Conservation (phyloP, 1,284 basidiomycete genomes). For the Leccinum pachyderme region DNA sequence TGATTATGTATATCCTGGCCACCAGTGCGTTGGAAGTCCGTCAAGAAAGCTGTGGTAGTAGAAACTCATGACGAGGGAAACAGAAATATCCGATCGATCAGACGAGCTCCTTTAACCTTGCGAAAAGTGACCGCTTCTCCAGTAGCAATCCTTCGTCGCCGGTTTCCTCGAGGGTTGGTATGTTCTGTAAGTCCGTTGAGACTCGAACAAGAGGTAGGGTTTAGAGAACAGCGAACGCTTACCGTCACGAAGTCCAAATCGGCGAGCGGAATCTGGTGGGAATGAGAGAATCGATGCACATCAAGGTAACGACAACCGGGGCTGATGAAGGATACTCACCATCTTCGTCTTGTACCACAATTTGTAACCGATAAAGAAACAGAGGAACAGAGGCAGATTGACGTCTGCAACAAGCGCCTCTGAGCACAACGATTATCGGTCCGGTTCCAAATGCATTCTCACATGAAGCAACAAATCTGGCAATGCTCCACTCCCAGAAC, state of each 20-base stretch:
- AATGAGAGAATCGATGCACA: neutral
- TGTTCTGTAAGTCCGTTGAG: constrained; percentile 13
- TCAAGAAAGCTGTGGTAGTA: neutral
- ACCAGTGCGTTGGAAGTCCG: neutral
- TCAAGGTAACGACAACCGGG: neutral
- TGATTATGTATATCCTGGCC: neutral
- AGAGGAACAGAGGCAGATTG: constrained; percentile 23
- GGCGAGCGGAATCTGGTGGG: constrained; percentile 11
- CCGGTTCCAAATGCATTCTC: constrained; percentile 22
- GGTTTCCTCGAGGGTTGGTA: constrained; percentile 26
- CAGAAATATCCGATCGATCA: constrained; percentile 2
- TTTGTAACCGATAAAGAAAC: constrained; percentile 38
- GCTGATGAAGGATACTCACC: constrained; percentile 9
- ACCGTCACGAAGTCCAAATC: constrained; percentile 19
- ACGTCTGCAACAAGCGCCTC: constrained; percentile 14
- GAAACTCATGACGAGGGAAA: neutral
- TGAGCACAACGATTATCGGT: neutral
- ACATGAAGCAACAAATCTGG: constrained; percentile 41
- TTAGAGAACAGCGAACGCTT: neutral
- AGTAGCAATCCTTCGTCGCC: constrained; percentile 19
- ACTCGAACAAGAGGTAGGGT: neutral
- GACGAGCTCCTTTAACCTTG: constrained; percentile 12
- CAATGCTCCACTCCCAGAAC: constrained; percentile 44
- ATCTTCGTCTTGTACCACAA: constrained; percentile 52
- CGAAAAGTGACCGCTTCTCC: constrained; percentile 8